Conservation (phyloP, 148 eudicot genomes). For the Euryodendron excelsum region DNA sequence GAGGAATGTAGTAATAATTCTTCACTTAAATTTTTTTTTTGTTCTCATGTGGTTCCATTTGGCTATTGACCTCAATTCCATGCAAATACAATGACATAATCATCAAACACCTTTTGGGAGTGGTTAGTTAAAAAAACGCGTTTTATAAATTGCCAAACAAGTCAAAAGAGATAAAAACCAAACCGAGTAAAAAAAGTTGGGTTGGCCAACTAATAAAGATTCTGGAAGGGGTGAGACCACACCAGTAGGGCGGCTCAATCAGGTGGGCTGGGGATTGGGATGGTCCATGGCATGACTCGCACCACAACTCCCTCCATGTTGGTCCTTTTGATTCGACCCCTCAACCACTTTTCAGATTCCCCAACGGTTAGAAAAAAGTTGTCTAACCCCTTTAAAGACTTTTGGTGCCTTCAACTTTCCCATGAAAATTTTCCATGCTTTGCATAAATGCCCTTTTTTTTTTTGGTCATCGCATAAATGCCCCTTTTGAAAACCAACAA, state of each 20-base stretch:
- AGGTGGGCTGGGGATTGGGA: background rate
- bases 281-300: background rate
- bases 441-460: background rate
- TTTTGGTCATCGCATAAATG: background rate
- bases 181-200: background rate
- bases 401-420: background rate
- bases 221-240: conserved; percentile 10
- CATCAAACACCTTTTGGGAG: background rate
- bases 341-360: background rate
- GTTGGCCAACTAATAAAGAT: background rate
- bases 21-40: too few species aligned
- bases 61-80: background rate
- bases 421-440: background rate
- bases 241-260: background rate
- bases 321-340: background rate
- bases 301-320: background rate
- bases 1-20: too few species aligned
- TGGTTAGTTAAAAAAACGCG: background rate
- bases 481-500: background rate
- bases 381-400: background rate
- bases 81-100: too few species aligned
- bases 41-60: background rate
- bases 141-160: background rate
- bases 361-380: background rate
- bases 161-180: background rate